Evolutionary conservation across 176 grass and related monocot genomes (phyloP).

Genomic region (Raddia guianensis): DNA sequence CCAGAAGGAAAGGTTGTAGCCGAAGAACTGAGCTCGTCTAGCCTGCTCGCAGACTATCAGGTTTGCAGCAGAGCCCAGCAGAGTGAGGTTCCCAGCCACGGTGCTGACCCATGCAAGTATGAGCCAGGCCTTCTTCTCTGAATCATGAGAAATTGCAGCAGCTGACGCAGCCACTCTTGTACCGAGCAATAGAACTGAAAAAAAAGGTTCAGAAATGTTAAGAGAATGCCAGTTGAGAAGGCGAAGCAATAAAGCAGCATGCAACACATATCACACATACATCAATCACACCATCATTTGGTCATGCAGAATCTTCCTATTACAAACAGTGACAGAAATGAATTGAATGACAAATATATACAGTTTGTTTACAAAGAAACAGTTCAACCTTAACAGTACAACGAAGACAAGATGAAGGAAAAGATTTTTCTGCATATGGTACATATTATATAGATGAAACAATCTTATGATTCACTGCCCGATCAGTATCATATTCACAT

Average conservation of each 20-base stretch:
- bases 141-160: constrained; percentile 61
- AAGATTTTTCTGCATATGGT: neutral
- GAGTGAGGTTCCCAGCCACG: constrained; percentile 88
- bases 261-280: neutral
- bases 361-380: neutral
- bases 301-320: too few species aligned
- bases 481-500: neutral
- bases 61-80: constrained; percentile 88
- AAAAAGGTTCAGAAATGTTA: constrained; percentile 6
- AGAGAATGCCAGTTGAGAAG: neutral
- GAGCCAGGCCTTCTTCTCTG: constrained; percentile 85
- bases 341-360: too few species aligned
- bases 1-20: constrained; percentile 92
- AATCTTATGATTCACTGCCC: neutral
- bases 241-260: neutral
- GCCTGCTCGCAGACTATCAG: constrained; percentile 98
- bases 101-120: constrained; percentile 91
- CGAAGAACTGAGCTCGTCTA: constrained; percentile 63
- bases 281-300: neutral
- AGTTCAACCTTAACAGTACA: neutral
- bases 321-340: too few species aligned
- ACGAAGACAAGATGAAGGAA: neutral
- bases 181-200: constrained; percentile 83
- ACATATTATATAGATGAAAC: neutral
- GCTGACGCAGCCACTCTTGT: constrained; percentile 82